A percentile compares a stretch with the other conserved stretches of the same genome.
Evolutionary conservation across 495 filamentous ascomycete species (phyloP).

Genomic region (Aspergillus panamensis): DNA sequence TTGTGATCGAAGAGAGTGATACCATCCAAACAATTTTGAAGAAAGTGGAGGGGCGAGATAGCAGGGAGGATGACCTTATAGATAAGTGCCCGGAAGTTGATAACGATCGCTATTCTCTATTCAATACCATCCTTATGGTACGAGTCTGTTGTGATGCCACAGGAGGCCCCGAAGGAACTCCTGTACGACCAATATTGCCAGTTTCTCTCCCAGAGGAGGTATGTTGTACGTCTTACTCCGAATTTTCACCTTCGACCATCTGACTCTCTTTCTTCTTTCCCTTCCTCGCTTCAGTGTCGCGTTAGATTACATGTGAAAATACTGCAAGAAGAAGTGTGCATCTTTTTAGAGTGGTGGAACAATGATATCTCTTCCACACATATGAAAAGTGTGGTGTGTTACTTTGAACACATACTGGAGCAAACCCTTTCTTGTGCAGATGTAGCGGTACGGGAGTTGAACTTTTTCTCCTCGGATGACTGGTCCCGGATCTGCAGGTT

Average conservation of each 20-base stretch:
- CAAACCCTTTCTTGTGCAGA: constrained; percentile 29
- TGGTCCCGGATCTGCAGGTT: constrained; percentile 42
- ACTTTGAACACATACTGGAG: constrained; percentile 35
- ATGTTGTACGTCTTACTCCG: constrained; percentile 7
- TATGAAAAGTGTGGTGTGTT: constrained; percentile 41
- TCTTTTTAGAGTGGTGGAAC: constrained; percentile 48
- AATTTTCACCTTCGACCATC: neutral
- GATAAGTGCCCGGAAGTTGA: constrained; percentile 12
- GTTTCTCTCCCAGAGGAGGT: constrained; percentile 38
- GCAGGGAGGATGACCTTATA: constrained; percentile 11
- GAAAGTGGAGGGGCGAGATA: constrained; percentile 22
- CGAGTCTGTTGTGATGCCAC: constrained; percentile 31
- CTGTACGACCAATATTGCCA: constrained; percentile 30
- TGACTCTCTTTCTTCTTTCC: constrained; percentile 11
- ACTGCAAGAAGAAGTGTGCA: constrained; percentile 37
- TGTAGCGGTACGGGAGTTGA: constrained; percentile 31
- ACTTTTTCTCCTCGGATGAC: constrained; percentile 38
- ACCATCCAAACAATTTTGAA: constrained; percentile 32
- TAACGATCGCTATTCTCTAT: constrained; percentile 25
- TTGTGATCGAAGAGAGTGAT: constrained; percentile 34
- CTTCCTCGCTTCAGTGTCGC: no score
- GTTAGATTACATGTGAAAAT: constrained; percentile 47
- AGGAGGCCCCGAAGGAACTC: constrained; percentile 11
- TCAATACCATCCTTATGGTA: constrained; percentile 42
- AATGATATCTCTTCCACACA: constrained; percentile 43